Conservation (phyloP, 139 green algal species). For the Tetraselmis striata region DNA sequence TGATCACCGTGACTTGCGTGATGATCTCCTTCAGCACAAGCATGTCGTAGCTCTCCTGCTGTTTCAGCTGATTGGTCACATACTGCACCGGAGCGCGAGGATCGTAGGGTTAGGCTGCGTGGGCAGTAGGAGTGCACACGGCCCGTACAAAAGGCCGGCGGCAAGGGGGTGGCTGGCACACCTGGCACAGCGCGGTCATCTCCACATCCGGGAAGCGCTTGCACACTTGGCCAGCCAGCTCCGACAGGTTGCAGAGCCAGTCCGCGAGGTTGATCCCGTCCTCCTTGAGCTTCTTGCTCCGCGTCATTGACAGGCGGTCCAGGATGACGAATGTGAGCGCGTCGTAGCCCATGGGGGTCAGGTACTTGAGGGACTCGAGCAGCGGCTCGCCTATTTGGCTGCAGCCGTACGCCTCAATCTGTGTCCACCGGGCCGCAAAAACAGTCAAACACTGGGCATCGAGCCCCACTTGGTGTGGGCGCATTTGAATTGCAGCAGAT, state of each 20-base stretch:
- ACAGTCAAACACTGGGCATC: no score
- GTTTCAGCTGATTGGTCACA: conserved; percentile 64
- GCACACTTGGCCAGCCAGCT: conserved; percentile 47
- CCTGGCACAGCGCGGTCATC: conserved; percentile 36
- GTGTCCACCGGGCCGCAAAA: no score
- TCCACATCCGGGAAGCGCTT: conserved; percentile 42
- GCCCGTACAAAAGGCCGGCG: no score
- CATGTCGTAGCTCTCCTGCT: conserved; percentile 57
- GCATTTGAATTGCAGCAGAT: no score
- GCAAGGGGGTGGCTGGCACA: no score
- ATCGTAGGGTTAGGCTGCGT: no score
- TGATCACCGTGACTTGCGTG: conserved; percentile 39
- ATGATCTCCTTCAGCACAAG: conserved; percentile 63
- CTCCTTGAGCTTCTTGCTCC: conserved; percentile 55
- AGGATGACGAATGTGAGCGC: conserved; percentile 67
- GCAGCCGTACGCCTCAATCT: conserved; percentile 56
- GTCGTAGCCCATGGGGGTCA: conserved; percentile 54
- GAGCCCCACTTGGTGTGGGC: not conserved
- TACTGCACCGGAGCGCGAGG: conserved; percentile 43
- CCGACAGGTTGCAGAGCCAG: conserved; percentile 58
- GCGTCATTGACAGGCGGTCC: conserved; percentile 27
- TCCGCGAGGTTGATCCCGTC: conserved; percentile 73
- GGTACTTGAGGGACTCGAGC: conserved; percentile 65
- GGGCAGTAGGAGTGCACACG: no score
- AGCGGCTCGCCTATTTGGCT: conserved; percentile 61